These are phyloP conservation scores for Ambrosiella beaveri DNA, from an alignment of 2,329 filamentous ascomycete species.

Conservation along the genomic window DNA sequence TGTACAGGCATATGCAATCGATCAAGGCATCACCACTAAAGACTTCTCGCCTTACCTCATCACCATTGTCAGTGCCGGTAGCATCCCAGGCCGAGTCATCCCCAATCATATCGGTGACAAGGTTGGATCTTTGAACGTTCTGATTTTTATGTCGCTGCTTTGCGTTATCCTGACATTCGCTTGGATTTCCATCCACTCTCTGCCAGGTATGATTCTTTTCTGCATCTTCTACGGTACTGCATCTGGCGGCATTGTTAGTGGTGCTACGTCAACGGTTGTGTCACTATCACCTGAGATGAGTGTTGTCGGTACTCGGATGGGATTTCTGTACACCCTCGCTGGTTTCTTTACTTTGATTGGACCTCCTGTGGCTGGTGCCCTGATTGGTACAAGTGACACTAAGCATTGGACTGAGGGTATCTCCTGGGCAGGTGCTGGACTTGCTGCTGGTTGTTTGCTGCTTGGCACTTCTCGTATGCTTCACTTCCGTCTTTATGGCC, in stretches of 20 bases:
- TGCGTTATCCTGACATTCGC: conserved; percentile 30
- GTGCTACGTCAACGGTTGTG: conserved; percentile 26
- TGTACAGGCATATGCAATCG: conserved; percentile 25
- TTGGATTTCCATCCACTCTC: conserved; percentile 24
- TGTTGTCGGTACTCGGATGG: conserved; percentile 26
- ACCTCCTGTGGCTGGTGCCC: conserved; percentile 24
- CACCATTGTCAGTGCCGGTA: conserved; percentile 28
- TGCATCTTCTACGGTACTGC: conserved; percentile 30
- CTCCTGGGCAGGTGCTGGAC: conserved; percentile 18
- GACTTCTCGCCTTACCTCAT: conserved; percentile 26
- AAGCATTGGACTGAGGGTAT: conserved; percentile 20
- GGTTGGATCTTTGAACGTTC: conserved; percentile 26
- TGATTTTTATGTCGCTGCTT: conserved; percentile 25
- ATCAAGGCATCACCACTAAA: conserved; percentile 22
- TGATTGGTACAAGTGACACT: conserved; percentile 20
- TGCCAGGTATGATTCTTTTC: conserved; percentile 25
- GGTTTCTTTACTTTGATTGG: conserved; percentile 29
- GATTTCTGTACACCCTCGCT: conserved; percentile 26
- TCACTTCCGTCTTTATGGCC: background rate
- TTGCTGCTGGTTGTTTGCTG: conserved; percentile 17
- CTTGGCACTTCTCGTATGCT: conserved; percentile 12
- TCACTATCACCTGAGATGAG: conserved; percentile 25
- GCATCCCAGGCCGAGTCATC: conserved; percentile 28
- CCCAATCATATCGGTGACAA: conserved; percentile 28
- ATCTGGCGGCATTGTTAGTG: conserved; percentile 26